phyloP scores from a whole-genome alignment of 768 basidiomycete species.

The Dentipellis fragilis region DNA sequence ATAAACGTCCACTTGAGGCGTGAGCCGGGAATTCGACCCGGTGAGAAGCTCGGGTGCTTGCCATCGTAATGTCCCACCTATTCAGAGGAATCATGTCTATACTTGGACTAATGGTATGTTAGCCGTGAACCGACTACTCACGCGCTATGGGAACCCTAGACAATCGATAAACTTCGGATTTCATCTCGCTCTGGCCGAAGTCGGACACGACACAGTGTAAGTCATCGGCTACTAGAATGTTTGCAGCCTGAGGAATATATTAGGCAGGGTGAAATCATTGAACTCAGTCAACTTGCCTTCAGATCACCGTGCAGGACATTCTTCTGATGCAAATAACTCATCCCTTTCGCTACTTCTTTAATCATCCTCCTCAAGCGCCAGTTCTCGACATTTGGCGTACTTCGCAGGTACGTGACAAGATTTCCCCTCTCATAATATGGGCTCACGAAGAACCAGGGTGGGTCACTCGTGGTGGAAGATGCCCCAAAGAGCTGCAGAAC shows the following conservation, averaged over 20 bases:
- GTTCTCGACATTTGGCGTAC: slow-evolving; percentile 19
- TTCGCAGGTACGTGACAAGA: slow-evolving; percentile 47
- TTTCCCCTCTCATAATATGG: slow-evolving; percentile 53
- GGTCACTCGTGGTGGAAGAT: slow-evolving; percentile 55
- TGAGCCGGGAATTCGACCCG: slow-evolving; percentile 33
- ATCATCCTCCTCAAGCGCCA: slow-evolving; percentile 50
- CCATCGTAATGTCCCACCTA: slow-evolving; percentile 54
- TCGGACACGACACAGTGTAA: slow-evolving; percentile 67
- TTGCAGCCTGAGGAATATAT: slow-evolving; percentile 38
- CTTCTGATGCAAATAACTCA: slow-evolving; percentile 66
- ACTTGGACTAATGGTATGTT: not conserved
- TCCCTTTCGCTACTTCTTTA: slow-evolving; percentile 67
- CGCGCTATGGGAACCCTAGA: slow-evolving; percentile 33
- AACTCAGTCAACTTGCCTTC: slow-evolving; percentile 36
- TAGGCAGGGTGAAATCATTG: not conserved
- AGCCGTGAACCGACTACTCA: slow-evolving; percentile 9
- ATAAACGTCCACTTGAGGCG: slow-evolving; percentile 54
- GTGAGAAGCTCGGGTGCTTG: slow-evolving; percentile 57
- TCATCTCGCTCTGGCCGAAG: slow-evolving; percentile 78
- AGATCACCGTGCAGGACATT: slow-evolving; percentile 74
- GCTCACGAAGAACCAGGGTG: slow-evolving; percentile 57
- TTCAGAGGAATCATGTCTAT: slow-evolving; percentile 1
- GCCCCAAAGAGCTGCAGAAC: slow-evolving; percentile 72
- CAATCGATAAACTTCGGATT: slow-evolving; percentile 53
- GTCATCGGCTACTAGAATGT: slow-evolving; percentile 64